These are phyloP conservation scores for Aspergillus leporis DNA, from an alignment of 495 filamentous ascomycete genomes.

Conservation along the genomic window DNA sequence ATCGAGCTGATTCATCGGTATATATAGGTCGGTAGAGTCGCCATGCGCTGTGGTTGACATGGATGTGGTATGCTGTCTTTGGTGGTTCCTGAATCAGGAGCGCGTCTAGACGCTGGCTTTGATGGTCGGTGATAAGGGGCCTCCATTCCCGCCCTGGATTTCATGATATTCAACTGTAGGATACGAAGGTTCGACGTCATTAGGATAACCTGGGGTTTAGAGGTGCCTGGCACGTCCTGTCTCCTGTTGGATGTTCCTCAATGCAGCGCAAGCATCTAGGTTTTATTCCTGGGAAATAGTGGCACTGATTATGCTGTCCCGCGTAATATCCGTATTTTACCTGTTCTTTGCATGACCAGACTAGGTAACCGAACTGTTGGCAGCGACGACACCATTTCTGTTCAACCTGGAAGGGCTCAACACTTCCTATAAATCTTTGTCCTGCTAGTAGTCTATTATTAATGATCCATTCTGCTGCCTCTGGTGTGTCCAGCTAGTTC, in stretches of 20 bases:
- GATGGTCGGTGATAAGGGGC: too few relatives aligned
- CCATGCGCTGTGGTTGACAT: too few relatives aligned
- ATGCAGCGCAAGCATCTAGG: constrained; percentile 25
- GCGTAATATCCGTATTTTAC: constrained; percentile 28
- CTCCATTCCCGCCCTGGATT: too few relatives aligned
- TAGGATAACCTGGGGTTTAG: constrained; percentile 8
- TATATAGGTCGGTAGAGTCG: too few relatives aligned
- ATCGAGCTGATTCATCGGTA: too few relatives aligned
- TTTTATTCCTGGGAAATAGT: constrained; percentile 24
- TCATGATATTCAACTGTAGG: constrained; percentile 8
- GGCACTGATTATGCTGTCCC: constrained; percentile 20
- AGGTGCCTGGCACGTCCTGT: constrained; percentile 17
- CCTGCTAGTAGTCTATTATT: constrained; percentile 24
- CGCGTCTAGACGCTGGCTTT: too few relatives aligned
- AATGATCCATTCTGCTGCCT: constrained; percentile 25
- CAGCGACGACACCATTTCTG: constrained; percentile 28
- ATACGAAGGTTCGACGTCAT: constrained; percentile 30
- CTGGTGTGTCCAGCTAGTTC: constrained; percentile 27
- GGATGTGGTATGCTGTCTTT: too few relatives aligned
- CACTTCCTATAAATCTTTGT: constrained; percentile 20
- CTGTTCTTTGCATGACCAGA: constrained; percentile 32
- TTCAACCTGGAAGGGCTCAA: constrained; percentile 23
- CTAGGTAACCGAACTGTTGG: constrained; percentile 31
- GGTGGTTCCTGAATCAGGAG: too few relatives aligned
- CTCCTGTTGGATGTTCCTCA: constrained; percentile 26